These are phyloP conservation scores for Dothistroma septosporum DNA, from an alignment of 2,329 filamentous ascomycete genomes.

Conservation along the genomic window DNA sequence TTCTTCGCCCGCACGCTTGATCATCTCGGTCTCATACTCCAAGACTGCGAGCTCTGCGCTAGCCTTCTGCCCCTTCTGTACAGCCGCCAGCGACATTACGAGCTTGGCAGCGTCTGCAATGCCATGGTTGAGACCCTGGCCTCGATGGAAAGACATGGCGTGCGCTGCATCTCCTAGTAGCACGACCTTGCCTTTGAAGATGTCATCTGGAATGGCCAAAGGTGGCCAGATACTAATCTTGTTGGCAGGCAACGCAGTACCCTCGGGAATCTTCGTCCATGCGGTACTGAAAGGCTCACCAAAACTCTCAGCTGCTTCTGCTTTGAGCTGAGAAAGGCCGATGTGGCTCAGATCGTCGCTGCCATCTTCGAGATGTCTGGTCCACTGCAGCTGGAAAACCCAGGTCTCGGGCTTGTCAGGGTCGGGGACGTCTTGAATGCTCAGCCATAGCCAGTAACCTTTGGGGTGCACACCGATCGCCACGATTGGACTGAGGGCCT, in stretches of 20 bases:
- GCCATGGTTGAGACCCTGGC: constrained; percentile 13
- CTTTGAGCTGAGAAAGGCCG: constrained; percentile 2
- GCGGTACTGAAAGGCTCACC: constrained; percentile 10
- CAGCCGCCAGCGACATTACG: background rate
- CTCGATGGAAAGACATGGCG: constrained; percentile 14
- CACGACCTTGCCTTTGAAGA: constrained; percentile 4
- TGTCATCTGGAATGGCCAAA: background rate
- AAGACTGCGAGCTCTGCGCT: background rate
- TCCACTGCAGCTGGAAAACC: constrained; percentile 13
- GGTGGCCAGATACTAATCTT: constrained; percentile 9
- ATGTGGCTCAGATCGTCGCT: background rate
- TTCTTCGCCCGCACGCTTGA: constrained; percentile 11
- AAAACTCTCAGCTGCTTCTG: constrained; percentile 4
- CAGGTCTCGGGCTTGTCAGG: constrained; percentile 6
- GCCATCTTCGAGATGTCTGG: constrained; percentile 1
- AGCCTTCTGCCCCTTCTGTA: background rate
- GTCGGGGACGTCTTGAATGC: constrained; percentile 8
- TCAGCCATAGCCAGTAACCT: constrained; percentile 13
- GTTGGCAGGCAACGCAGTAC: background rate
- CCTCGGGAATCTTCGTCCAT: constrained; percentile 8
- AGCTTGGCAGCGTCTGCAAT: constrained; percentile 11
- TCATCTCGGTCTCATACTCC: constrained; percentile 14
- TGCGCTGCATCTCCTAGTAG: constrained; percentile 13
- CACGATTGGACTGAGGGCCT: constrained; percentile 6
- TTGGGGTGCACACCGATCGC: constrained; percentile 8